These are phyloP conservation scores for Talaromyces stipitatus DNA, from an alignment of 495 filamentous ascomycete species.

Conservation along the genomic window DNA sequence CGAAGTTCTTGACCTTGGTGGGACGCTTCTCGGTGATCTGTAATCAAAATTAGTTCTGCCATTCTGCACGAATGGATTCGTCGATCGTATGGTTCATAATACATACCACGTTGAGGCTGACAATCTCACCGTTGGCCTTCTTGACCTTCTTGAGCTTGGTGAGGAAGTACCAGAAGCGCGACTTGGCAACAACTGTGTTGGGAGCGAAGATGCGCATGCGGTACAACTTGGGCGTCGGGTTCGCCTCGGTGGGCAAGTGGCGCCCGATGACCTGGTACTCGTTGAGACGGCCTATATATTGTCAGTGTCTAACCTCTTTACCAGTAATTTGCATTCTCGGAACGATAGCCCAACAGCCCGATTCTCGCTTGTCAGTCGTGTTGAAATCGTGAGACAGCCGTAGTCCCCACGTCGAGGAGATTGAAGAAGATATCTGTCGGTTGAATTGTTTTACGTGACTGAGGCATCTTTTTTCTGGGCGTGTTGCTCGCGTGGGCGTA, in stretches of 20 bases:
- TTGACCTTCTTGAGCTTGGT: slow-evolving; percentile 98
- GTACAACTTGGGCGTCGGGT: slow-evolving; percentile 95
- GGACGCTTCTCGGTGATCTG: slow-evolving; percentile 98
- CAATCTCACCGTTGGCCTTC: slow-evolving; percentile 99
- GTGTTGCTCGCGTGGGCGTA: too few relatives aligned
- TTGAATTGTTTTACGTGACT: slow-evolving; percentile 8
- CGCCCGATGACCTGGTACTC: slow-evolving; percentile 99
- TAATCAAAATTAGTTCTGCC: not conserved
- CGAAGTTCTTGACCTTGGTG: slow-evolving; percentile 99
- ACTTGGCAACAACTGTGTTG: slow-evolving; percentile 96
- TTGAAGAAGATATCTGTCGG: slow-evolving; percentile 3
- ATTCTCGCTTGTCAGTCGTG: not conserved
- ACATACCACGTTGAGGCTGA: slow-evolving; percentile 89
- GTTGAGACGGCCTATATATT: slow-evolving; percentile 79
- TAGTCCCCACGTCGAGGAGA: not conserved
- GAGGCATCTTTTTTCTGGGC: too few relatives aligned
- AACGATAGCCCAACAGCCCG: not conserved
- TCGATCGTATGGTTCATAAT: not conserved
- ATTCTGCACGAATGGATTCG: too few relatives aligned
- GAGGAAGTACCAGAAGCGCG: slow-evolving; percentile 99
- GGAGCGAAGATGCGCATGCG: slow-evolving; percentile 99
- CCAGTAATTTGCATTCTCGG: not conserved
- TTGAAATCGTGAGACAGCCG: not conserved
- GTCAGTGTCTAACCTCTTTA: slow-evolving; percentile 18
- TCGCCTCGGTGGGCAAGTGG: slow-evolving; percentile 92